phyloP scores from a whole-genome alignment of 257 asterid species.

The Orobanche coerulescens region DNA sequence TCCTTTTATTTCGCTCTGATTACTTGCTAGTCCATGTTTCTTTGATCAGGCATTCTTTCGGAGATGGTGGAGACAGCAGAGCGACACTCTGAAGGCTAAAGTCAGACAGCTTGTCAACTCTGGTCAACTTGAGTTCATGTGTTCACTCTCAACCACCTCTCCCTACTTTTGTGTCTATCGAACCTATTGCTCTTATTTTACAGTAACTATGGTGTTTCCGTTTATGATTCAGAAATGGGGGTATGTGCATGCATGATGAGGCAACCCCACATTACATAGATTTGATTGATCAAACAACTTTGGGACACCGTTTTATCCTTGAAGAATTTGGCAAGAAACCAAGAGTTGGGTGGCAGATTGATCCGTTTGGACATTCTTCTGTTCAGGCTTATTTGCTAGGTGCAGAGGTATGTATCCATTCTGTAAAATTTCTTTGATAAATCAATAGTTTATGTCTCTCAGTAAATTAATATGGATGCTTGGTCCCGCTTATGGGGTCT shows the following conservation, averaged over 20 bases:
- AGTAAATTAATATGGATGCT: not conserved
- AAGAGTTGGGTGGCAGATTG: conserved; percentile 86
- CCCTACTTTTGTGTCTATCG: not conserved
- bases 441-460: not conserved
- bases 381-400: conserved; percentile 80
- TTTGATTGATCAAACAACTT: conserved; percentile 74
- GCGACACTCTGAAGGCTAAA: conserved; percentile 43
- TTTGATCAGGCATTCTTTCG: conserved; percentile 57
- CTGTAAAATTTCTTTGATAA: not conserved
- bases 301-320: conserved; percentile 60
- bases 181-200: not conserved
- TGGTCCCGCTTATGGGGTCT: too few species aligned
- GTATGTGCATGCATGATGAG: conserved; percentile 88
- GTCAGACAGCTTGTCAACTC: conserved; percentile 56
- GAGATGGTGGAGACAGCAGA: conserved; percentile 84
- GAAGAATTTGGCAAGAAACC: conserved; percentile 58
- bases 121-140: conserved; percentile 85
- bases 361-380: conserved; percentile 85
- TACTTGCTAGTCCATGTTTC: not conserved
- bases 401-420: conserved; percentile 59
- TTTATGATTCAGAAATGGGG: conserved; percentile 54
- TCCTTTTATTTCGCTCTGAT: not conserved
- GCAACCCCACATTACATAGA: conserved; percentile 79
- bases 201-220: not conserved
- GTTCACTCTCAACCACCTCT: not conserved